Evolutionary conservation across 192 early-diverging fungal genomes (phyloP).

Genomic region (Coemansia sp.): DNA sequence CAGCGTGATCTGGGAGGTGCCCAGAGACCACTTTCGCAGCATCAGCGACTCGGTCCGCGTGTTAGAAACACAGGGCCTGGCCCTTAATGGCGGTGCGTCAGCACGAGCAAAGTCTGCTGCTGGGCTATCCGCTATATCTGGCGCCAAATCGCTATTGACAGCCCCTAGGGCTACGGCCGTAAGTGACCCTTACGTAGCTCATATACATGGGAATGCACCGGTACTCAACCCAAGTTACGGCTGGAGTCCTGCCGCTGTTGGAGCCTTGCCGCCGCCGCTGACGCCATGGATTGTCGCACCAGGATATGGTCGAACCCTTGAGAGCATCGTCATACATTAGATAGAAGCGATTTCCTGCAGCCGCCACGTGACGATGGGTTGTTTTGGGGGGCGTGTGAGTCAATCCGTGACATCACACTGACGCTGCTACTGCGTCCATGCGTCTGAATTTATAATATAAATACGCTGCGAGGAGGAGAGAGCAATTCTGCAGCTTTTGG

Average conservation of each 20-base stretch:
- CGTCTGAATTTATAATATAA: not conserved
- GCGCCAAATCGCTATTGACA: slow-evolving; percentile 17
- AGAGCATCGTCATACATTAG: not conserved
- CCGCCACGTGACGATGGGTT: not conserved
- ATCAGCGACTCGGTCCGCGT: slow-evolving; percentile 39
- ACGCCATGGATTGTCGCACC: not conserved
- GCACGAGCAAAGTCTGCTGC: slow-evolving; percentile 23
- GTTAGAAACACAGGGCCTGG: slow-evolving; percentile 22
- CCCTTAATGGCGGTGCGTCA: slow-evolving; percentile 15
- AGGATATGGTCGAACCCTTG: not conserved
- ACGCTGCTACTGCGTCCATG: not conserved
- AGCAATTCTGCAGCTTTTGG: too few relatives aligned
- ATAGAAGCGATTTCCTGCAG: not conserved
- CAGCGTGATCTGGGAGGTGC: slow-evolving; percentile 51
- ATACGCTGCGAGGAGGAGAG: not conserved
- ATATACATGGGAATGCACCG: slow-evolving; percentile 37
- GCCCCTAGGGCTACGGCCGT: not conserved
- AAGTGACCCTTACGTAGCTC: slow-evolving; percentile 29
- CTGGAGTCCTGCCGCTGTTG: slow-evolving; percentile 19
- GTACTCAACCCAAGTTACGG: slow-evolving; percentile 48
- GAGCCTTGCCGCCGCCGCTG: not conserved
- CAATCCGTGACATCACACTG: not conserved
- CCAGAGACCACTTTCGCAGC: slow-evolving; percentile 40
- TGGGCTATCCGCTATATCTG: slow-evolving; percentile 23
- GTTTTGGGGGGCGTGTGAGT: not conserved